Evolutionary conservation across 768 basidiomycete genomes (phyloP), one percentile per base, ranked within the genome.

Genomic region (Russula foetens): DNA sequence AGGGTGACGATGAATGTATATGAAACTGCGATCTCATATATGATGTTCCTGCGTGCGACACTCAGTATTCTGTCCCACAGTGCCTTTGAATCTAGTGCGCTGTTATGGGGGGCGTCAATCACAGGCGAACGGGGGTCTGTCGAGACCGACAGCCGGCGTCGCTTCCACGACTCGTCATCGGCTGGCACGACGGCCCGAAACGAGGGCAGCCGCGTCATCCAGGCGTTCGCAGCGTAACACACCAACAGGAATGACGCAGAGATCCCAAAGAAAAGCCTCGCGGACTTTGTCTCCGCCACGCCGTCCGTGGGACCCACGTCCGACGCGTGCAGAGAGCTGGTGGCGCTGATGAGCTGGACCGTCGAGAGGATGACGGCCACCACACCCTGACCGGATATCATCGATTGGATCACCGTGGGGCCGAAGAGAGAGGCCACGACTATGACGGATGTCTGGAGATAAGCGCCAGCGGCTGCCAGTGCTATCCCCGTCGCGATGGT

Each of bases 371-470:
- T 84, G 14, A 95, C 89, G 0, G 85, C 93, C 2, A 93, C 82
- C 0, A 88, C 90, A 0, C 88, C 92, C 72, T 94, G 90, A 12
- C 91, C 92, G 2, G 90, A 83, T 78, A 94, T 81, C 69, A 89
- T 76, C 26, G 82, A 76, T 70, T 93, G 88, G 53, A 94, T 79
- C 14, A 84, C 84, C 7, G 77, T 71, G 2, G 84, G 79, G 0
- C 92, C 93, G 65, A 92, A 89, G 4, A 92, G 74, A 0, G 90
- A 84, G 2, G 91, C 90, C n/a, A 90, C 80, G 0, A 88, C 90
- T 31, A 90, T 81, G 45, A 88, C 78, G 12, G 91, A 80, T 0
- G 85, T 88, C 66, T 88, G 89, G 21, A 94, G 79, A 69, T 88
- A 94, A 8, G 87, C 81, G 0, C 86, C 86, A 0, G 82, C 77